A percentile compares a stretch with the other conserved stretches of the same genome.
phyloP scores from a whole-genome alignment of 2,329 filamentous ascomycete genomes.

The Aureobasidium sp. region DNA sequence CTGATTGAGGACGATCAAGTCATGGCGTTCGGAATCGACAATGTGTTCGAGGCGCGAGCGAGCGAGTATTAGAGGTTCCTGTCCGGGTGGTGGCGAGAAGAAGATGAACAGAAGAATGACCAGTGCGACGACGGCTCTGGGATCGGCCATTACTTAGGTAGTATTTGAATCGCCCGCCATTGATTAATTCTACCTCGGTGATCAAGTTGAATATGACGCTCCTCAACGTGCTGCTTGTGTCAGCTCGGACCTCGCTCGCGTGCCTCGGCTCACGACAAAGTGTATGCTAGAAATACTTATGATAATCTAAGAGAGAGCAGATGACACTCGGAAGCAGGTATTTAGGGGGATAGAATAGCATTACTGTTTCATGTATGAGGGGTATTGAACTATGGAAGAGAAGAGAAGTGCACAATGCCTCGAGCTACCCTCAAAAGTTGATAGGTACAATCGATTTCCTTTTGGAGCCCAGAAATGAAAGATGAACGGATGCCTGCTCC shows the following conservation, averaged over 20 bases:
- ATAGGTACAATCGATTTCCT: not conserved
- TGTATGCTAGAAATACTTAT: no score
- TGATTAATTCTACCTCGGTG: constrained; percentile 3
- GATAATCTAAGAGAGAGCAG: not conserved
- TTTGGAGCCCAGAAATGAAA: not conserved
- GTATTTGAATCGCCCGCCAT: not conserved
- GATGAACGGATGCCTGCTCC: not conserved
- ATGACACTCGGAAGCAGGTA: no score
- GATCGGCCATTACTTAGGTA: constrained; percentile 25
- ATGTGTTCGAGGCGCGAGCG: constrained; percentile 39
- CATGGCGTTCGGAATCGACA: constrained; percentile 42
- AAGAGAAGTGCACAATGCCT: not conserved
- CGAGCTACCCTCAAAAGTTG: not conserved
- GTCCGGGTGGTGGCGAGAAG: constrained; percentile 37
- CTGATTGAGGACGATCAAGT: constrained; percentile 41
- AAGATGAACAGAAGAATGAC: constrained; percentile 46
- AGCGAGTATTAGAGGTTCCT: constrained; percentile 30
- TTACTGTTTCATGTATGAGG: constrained; percentile 8
- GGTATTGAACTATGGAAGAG: constrained; percentile 10
- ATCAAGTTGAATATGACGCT: not conserved
- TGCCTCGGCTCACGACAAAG: not conserved
- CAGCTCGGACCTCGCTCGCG: not conserved
- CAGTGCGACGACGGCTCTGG: constrained; percentile 40
- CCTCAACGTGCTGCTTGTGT: not conserved
- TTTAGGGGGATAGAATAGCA: not conserved